A percentile compares a stretch with the other conserved stretches of the same genome.
phyloP scores from a whole-genome alignment of 805 yeast species.

The Zygotorulaspora sp. region DNA sequence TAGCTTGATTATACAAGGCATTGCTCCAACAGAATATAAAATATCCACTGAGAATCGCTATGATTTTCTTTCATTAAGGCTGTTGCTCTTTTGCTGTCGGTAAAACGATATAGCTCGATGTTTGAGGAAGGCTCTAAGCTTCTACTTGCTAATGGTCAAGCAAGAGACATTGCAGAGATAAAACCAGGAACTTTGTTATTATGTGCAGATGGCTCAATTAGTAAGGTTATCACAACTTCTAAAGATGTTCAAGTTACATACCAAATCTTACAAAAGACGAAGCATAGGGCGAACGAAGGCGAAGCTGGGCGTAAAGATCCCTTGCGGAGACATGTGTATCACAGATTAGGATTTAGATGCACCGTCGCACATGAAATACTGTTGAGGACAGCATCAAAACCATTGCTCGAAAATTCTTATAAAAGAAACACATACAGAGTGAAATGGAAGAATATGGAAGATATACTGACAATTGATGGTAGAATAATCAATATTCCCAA shows the following conservation, averaged over 20 bases:
- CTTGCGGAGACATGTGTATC: conserved; percentile 16
- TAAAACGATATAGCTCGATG: no score
- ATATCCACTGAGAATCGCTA: no score
- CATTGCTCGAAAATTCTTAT: conserved; percentile 22
- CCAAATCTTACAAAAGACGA: conserved; percentile 34
- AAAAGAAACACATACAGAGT: conserved; percentile 19
- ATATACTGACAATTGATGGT: conserved; percentile 21
- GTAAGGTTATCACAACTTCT: conserved; percentile 39
- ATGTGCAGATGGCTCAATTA: conserved; percentile 42
- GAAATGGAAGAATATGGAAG: conserved; percentile 20
- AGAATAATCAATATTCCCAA: conserved; percentile 24
- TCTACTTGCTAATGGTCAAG: conserved; percentile 42
- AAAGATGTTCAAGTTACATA: conserved; percentile 44
- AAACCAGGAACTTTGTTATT: conserved; percentile 38
- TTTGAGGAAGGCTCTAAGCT: conserved; percentile 40
- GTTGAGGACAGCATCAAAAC: conserved; percentile 19
- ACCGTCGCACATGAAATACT: conserved; percentile 21
- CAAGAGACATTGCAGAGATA: conserved; percentile 35
- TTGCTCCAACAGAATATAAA: no score
- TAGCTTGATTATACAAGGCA: no score
- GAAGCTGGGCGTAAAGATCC: conserved; percentile 20
- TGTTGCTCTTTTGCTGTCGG: no score
- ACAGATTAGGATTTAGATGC: conserved; percentile 23
- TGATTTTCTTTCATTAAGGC: neutral
- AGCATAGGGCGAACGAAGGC: conserved; percentile 24